These are phyloP conservation scores for Camellia japonica DNA, from an alignment of 148 eudicot species.

Conservation along the genomic window DNA sequence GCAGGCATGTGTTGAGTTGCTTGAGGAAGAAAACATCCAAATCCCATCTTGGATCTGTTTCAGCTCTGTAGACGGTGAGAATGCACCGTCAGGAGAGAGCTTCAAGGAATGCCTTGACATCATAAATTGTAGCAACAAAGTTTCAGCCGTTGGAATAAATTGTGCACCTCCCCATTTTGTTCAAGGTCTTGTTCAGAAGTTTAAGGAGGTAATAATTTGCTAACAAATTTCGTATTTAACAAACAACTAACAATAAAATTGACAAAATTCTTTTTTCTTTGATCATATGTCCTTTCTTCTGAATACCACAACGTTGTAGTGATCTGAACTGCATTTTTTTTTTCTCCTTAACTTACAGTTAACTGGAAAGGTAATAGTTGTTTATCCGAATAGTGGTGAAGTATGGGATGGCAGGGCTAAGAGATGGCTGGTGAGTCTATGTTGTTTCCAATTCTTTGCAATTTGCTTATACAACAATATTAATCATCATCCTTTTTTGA, in stretches of 20 bases:
- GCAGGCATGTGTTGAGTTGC: conserved; percentile 75
- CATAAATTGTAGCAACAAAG: conserved; percentile 51
- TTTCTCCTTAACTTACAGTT: conserved; percentile 27
- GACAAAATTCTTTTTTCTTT: too few species aligned
- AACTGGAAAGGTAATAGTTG: conserved; percentile 64
- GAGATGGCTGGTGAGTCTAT: conserved; percentile 76
- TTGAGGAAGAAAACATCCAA: conserved; percentile 65
- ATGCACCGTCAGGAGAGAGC: conserved; percentile 82
- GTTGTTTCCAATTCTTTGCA: not conserved
- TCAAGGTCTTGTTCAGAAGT: conserved; percentile 53
- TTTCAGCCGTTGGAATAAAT: conserved; percentile 71
- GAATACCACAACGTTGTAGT: not conserved
- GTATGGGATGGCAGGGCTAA: conserved; percentile 81
- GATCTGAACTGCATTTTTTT: not conserved
- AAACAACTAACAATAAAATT: too few species aligned
- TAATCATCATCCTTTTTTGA: too few species aligned
- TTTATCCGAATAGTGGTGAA: conserved; percentile 89
- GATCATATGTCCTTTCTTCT: too few species aligned
- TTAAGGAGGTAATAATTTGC: conserved; percentile 54
- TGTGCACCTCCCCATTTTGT: conserved; percentile 86
- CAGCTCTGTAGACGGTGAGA: conserved; percentile 71
- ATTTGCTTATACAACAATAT: not conserved
- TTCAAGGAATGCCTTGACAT: conserved; percentile 62
- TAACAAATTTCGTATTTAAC: too few species aligned
- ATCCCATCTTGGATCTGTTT: conserved; percentile 91